phyloP scores from a whole-genome alignment of 2,329 filamentous ascomycete genomes.

The Calonectria honghensis region DNA sequence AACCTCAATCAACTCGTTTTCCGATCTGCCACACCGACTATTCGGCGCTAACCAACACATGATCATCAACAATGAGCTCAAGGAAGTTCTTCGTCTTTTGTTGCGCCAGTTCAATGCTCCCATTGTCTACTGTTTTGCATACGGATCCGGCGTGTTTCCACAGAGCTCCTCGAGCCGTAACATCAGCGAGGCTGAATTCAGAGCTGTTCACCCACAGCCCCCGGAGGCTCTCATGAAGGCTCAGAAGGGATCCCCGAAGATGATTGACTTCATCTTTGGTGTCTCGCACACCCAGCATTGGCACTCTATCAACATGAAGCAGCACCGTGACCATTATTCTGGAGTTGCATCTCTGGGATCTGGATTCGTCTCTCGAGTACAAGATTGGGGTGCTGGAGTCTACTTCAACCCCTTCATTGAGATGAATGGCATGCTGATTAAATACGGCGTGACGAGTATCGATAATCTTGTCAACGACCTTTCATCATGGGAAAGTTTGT shows the following conservation, averaged over 20 bases:
- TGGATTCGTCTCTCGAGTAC: constrained; percentile 87
- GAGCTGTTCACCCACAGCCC: constrained; percentile 86
- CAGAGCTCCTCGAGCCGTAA: constrained; percentile 76
- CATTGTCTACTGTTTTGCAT: constrained; percentile 97
- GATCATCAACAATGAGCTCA: constrained; percentile 95
- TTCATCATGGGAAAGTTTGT: constrained; percentile 93
- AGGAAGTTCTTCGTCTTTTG: constrained; percentile 89
- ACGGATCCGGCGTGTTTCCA: constrained; percentile 96
- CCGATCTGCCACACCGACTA: constrained; percentile 67
- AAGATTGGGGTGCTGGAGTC: constrained; percentile 95
- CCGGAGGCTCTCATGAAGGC: constrained; percentile 87
- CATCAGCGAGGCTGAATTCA: constrained; percentile 74
- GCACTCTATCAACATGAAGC: constrained; percentile 92
- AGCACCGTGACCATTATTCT: constrained; percentile 96
- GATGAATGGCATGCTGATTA: constrained; percentile 96
- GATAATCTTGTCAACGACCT: constrained; percentile 92
- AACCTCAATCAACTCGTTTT: constrained; percentile 65
- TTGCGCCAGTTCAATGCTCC: constrained; percentile 94
- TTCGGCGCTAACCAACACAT: constrained; percentile 99
- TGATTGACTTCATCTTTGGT: constrained; percentile 99
- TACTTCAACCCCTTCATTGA: constrained; percentile 98
- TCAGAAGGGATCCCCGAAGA: constrained; percentile 91
- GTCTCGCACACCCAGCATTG: constrained; percentile 97
- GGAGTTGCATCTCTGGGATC: constrained; percentile 88
- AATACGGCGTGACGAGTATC: constrained; percentile 97